Evolutionary conservation across 768 basidiomycete genomes (phyloP), one percentile per base, ranked within the genome.

Genomic region (Nevesoporus exiguus): DNA sequence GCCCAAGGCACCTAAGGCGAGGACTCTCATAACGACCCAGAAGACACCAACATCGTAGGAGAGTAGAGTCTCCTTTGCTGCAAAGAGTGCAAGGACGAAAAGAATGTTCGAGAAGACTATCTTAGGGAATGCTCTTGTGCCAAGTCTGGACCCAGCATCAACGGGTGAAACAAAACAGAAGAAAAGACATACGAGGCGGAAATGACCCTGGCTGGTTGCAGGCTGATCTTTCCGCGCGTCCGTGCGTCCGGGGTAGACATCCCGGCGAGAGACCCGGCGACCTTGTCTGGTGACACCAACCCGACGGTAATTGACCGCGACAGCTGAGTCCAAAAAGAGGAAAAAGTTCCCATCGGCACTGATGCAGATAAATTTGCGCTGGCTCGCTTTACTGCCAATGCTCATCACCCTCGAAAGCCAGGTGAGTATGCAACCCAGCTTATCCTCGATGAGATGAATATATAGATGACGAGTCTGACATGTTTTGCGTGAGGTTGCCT

Each of bases 391-490:
- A n/a, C n/a, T n/a, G n/a, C n/a, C n/a, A n/a, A n/a, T 49, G 44
- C 47, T 55, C 49, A 17, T 44, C 57, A 15, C 53, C 37, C 21
- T 44, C 41, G 7, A 19, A 27, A n/a, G n/a, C 45, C 59, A 62
- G 55, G 70, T 69, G 31, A 61, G 68, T 33, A 5, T 0, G 34
- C 51, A 42, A 40, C 56, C 53, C 40, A 31, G 7, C 34, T n/a
- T 40, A 24, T 56, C 33, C 49, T 60, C 58, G 11, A 0, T 33
- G 55, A 56, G 83, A 83, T 82, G 80, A 81, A 60, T 64, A 57
- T 59, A 52, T 70, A 81, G 82, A 83, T 83, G 82, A 83, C 90
- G 90, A 93, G 91, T 93, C 91, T 76, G 91, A 93, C 72, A 67
- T 65, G 68, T 69, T 62, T 57, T 66, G 56, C 66, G 61, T 75